Evolutionary conservation across 2,329 filamentous ascomycete genomes (phyloP).

Genomic region (Arthrinium phaeospermum): DNA sequence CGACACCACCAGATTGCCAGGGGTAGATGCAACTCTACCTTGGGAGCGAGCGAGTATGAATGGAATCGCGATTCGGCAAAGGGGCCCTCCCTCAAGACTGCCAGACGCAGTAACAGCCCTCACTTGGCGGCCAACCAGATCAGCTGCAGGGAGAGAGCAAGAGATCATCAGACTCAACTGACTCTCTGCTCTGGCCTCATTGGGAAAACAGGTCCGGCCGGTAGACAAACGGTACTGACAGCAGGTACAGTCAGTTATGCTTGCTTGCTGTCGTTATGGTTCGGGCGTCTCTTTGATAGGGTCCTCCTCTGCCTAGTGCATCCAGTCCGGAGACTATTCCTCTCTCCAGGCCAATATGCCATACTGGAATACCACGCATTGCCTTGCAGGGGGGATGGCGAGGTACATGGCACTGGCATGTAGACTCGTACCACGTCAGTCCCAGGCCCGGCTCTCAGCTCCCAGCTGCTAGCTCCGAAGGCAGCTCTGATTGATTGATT

Average conservation of each 20-base stretch:
- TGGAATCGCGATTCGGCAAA: constrained; percentile 5
- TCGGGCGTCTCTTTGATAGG: constrained; percentile 14
- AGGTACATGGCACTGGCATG: constrained; percentile 11
- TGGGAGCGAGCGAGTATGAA: constrained; percentile 3
- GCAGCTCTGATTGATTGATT: neutral
- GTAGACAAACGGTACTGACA: constrained; percentile 16
- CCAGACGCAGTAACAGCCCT: neutral
- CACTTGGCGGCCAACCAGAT: constrained; percentile 17
- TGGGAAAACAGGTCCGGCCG: constrained; percentile 10
- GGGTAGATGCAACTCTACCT: neutral
- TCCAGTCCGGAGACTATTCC: constrained; percentile 1
- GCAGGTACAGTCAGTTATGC: constrained; percentile 11
- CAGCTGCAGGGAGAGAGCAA: constrained; percentile 7
- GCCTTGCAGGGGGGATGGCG: neutral
- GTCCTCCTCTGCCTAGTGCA: neutral
- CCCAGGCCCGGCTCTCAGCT: constrained; percentile 1
- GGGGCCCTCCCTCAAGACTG: neutral
- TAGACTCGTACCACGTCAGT: constrained; percentile 17
- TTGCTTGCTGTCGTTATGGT: constrained; percentile 13
- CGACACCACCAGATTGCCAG: neutral
- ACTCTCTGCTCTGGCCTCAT: constrained; percentile 6
- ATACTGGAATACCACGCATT: neutral
- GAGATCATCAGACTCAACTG: constrained; percentile 10
- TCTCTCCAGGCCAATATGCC: constrained; percentile 4
- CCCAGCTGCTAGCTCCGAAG: no score